Evolutionary conservation across 2,329 filamentous ascomycete genomes (phyloP), one percentile per base, ranked within the genome.

Genomic region (Talaromyces sp.): DNA sequence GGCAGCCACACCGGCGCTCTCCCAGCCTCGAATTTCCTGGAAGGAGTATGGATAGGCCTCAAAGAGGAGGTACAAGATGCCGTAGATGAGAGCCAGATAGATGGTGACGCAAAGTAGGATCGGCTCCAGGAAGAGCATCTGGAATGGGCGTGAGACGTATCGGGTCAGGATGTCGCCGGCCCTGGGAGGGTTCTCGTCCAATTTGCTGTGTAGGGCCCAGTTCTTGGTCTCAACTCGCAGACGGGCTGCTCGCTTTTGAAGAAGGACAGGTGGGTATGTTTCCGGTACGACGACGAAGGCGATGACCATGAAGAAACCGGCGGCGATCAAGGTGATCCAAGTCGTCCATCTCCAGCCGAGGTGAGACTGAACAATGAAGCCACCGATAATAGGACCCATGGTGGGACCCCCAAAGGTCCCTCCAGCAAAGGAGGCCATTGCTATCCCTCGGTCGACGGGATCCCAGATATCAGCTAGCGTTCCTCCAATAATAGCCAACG

Each of bases 291-390:
- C 65, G 48, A 82, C 57, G n/a, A 82, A 65, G 0, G 75, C 79
- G 16, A 83, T 56, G 2, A 76, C 55, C 1, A 76, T 77, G 64
- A 83, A 78, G 42, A 77, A 69, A 1, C 69, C 69, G 0, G 74
- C 73, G 65, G 82, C 75, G 58, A 86, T 84, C 28, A 82, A 68
- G 0, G 82, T 84, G 46, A 85, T 76, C 77, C 83, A 88, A 6
- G 79, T 78, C 0, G 82, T 86, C 83, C 84, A 86, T 40, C 83
- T 75, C 83, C 84, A 86, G 31, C 83, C 82, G 0, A 86, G 77
- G 63, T 79, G 65, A 18, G 75, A 80, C 52, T 81, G 72, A 1
- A 79, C 80, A 25, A 83, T 77, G 64, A 84, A 84, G 0, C 78
- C 80, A 12, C 82, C 81, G 2, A 81, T 68, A 59, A 85, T 80